A percentile compares a stretch with the other conserved stretches of the same genome.
These are phyloP conservation scores for Argentina anserina DNA, from an alignment of 306 rosid genomes.

Conservation along the genomic window DNA sequence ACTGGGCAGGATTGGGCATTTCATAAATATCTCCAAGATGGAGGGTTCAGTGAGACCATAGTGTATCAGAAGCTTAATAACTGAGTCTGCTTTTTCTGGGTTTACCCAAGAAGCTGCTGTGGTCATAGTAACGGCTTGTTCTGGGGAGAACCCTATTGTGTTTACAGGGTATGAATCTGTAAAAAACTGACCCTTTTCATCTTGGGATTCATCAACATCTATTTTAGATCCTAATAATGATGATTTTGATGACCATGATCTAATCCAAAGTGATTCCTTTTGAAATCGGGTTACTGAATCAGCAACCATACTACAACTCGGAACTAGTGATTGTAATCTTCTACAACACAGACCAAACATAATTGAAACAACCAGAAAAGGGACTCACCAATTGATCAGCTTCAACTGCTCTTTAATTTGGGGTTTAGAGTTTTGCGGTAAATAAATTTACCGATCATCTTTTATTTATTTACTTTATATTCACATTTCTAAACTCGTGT, in stretches of 20 bases:
- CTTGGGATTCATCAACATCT: not conserved
- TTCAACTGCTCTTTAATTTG: too few relatives aligned
- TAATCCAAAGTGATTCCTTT: too few relatives aligned
- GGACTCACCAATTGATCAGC: not conserved
- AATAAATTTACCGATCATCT: too few relatives aligned
- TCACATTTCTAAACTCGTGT: too few relatives aligned
- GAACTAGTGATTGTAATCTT: not conserved
- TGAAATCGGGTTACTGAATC: not conserved
- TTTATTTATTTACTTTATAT: too few relatives aligned
- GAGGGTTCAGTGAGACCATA: not conserved
- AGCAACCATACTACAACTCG: not conserved
- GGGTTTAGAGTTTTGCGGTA: not conserved
- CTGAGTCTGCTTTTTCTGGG: not conserved
- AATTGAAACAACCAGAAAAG: not conserved
- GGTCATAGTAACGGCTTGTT: not conserved
- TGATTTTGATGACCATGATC: not conserved
- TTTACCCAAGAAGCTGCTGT: not conserved
- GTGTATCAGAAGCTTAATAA: not conserved
- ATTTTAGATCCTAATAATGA: not conserved
- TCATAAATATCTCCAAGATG: not conserved
- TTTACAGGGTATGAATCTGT: conserved; percentile 3
- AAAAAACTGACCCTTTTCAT: not conserved
- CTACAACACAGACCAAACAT: not conserved
- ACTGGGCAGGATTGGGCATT: not conserved
- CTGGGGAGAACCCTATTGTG: not conserved